These are phyloP conservation scores for Solanum chilense DNA, from an alignment of 257 asterid species.

Conservation along the genomic window DNA sequence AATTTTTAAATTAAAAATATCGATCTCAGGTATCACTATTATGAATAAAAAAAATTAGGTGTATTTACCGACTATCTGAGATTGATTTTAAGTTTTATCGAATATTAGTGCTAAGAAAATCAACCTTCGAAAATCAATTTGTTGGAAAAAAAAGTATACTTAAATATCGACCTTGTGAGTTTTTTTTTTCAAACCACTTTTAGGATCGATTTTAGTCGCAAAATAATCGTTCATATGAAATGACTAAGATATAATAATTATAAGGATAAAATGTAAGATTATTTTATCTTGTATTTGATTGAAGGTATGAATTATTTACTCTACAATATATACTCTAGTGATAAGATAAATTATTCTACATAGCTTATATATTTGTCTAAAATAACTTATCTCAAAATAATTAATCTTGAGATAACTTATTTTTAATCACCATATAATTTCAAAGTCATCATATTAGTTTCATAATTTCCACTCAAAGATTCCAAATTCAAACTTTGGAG, in stretches of 20 bases:
- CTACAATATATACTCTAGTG: too few relatives aligned
- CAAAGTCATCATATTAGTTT: background rate
- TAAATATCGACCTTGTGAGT: background rate
- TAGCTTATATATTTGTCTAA: too few relatives aligned
- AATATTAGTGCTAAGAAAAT: background rate
- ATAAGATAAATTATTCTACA: too few relatives aligned
- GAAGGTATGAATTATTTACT: too few relatives aligned
- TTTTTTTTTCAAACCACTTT: background rate
- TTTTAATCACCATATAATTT: rapidly evolving
- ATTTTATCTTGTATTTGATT: too few relatives aligned
- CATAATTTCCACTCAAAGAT: background rate
- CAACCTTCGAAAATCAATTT: too few relatives aligned
- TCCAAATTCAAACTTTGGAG: background rate
- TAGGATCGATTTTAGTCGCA: background rate
- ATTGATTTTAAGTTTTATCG: too few relatives aligned
- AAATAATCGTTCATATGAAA: background rate
- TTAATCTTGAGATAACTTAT: too few relatives aligned
- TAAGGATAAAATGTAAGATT: too few relatives aligned
- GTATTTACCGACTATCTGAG: background rate
- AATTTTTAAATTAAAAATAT: too few relatives aligned
- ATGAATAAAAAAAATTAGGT: background rate
- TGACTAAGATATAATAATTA: background rate
- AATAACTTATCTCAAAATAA: too few relatives aligned
- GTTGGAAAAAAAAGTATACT: too few relatives aligned
- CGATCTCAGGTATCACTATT: background rate